A percentile compares a stretch with the other conserved stretches of the same genome.
phyloP scores from a whole-genome alignment of 768 basidiomycete species.

The Lentinula raphanica region DNA sequence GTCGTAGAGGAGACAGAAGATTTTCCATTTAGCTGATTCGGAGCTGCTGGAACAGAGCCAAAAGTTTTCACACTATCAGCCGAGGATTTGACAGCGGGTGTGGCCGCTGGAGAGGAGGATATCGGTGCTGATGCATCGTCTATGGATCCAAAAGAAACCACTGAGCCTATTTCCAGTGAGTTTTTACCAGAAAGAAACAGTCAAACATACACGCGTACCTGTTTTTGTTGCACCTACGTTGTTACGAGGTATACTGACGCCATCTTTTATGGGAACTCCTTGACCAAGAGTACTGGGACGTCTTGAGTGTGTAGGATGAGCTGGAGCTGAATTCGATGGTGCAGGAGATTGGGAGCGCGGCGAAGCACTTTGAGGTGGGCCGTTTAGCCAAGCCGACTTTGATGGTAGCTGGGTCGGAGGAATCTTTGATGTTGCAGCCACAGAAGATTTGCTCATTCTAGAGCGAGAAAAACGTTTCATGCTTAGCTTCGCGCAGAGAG shows the following conservation, averaged over 20 bases:
- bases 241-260: conserved; percentile 66
- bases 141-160: conserved; percentile 88
- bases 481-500: neutral
- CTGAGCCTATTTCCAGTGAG: conserved; percentile 39
- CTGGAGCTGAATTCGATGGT: conserved; percentile 42
- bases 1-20: conserved; percentile 40
- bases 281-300: conserved; percentile 71
- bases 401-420: conserved; percentile 59
- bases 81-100: conserved; percentile 52
- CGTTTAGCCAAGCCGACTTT: conserved; percentile 89
- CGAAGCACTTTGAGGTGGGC: conserved; percentile 72
- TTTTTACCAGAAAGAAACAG: neutral
- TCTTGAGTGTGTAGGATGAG: conserved; percentile 61
- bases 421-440: conserved; percentile 67
- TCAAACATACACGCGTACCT: conserved; percentile 37
- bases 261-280: conserved; percentile 73
- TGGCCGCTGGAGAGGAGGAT: conserved; percentile 76
- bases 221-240: conserved; percentile 64
- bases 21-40: conserved; percentile 61
- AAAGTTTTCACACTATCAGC: conserved; percentile 72
- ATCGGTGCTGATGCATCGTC: conserved; percentile 74
- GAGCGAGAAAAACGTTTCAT: conserved; percentile 1
- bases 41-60: conserved; percentile 64
- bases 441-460: conserved; percentile 94
- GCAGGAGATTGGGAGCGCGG: conserved; percentile 79